A percentile compares a stretch with the other conserved stretches of the same genome.
These are phyloP conservation scores for Fulvia fulva DNA, from an alignment of 2,329 filamentous ascomycete species.

Conservation along the genomic window DNA sequence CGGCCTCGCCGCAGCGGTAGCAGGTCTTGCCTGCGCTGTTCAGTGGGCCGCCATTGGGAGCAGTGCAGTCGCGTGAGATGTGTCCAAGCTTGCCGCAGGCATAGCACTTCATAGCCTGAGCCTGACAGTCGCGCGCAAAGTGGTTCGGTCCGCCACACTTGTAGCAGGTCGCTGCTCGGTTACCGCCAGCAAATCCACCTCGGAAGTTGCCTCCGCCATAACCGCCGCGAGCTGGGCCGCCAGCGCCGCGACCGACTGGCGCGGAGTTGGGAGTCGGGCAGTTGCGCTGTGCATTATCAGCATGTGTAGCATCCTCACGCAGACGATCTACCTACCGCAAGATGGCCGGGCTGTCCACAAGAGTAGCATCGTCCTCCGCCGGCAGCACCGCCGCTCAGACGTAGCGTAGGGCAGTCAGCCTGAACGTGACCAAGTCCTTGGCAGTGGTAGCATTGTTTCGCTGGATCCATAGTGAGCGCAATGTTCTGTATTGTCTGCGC, in stretches of 20 bases:
- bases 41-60: constrained; percentile 89
- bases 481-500: background rate
- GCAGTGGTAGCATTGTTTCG: constrained; percentile 99
- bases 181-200: constrained; percentile 69
- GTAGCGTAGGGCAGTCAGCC: constrained; percentile 95
- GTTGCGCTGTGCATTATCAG: constrained; percentile 56
- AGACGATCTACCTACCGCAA: constrained; percentile 62
- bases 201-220: constrained; percentile 58
- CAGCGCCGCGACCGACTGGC: constrained; percentile 58
- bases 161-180: constrained; percentile 63
- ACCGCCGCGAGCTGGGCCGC: constrained; percentile 64
- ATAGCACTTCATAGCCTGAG: constrained; percentile 98
- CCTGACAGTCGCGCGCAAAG: constrained; percentile 96
- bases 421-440: constrained; percentile 97
- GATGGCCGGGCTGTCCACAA: constrained; percentile 87
- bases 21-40: constrained; percentile 93
- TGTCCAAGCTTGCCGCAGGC: constrained; percentile 93
- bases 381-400: constrained; percentile 70
- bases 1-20: constrained; percentile 94
- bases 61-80: constrained; percentile 92
- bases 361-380: constrained; percentile 91
- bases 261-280: constrained; percentile 72
- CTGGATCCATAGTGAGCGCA: constrained; percentile 42
- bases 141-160: constrained; percentile 86
- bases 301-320: background rate